Percentiles rank a stretch among this genome's conserved stretches.
These are phyloP conservation scores for Debaryomyces hansenii DNA, from an alignment of 805 yeast genomes.

Conservation along the genomic window DNA sequence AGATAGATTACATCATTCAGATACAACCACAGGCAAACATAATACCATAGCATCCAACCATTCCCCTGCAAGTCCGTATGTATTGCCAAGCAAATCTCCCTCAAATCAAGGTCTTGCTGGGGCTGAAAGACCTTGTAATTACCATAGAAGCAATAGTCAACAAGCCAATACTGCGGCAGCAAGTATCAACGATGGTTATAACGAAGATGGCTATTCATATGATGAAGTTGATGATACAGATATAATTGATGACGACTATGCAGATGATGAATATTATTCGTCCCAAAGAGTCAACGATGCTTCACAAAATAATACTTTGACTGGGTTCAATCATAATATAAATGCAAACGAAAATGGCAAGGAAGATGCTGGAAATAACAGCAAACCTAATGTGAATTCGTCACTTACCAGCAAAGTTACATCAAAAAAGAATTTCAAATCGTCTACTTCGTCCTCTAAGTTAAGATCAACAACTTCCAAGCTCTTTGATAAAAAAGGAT, in stretches of 20 bases:
- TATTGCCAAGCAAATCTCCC: not conserved
- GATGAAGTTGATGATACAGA: slow-evolving; percentile 22
- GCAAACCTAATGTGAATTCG: not conserved
- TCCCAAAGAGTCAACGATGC: not conserved
- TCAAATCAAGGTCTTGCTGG: not conserved
- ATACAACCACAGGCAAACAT: not conserved
- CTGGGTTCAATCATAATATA: not conserved
- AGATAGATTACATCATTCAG: not conserved
- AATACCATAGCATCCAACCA: not conserved
- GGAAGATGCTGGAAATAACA: not conserved
- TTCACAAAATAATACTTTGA: slow-evolving; percentile 4
- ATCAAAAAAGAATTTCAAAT: slow-evolving; percentile 24
- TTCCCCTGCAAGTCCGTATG: not conserved
- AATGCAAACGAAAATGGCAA: slow-evolving; percentile 2
- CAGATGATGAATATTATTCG: slow-evolving; percentile 27
- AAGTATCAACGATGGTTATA: slow-evolving; percentile 23
- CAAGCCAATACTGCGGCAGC: slow-evolving; percentile 7
- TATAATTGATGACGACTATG: slow-evolving; percentile 28
- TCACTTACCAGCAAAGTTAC: slow-evolving; percentile 20
- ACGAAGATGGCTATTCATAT: slow-evolving; percentile 26
- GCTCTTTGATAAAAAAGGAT: slow-evolving; percentile 70
- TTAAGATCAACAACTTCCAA: slow-evolving; percentile 70
- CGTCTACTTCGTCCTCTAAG: slow-evolving; percentile 40
- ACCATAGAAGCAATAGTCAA: slow-evolving; percentile 4
- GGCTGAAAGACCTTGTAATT: not conserved